These are phyloP conservation scores for Oxyria digyna DNA, from an alignment of 148 eudicot genomes.

Conservation along the genomic window DNA sequence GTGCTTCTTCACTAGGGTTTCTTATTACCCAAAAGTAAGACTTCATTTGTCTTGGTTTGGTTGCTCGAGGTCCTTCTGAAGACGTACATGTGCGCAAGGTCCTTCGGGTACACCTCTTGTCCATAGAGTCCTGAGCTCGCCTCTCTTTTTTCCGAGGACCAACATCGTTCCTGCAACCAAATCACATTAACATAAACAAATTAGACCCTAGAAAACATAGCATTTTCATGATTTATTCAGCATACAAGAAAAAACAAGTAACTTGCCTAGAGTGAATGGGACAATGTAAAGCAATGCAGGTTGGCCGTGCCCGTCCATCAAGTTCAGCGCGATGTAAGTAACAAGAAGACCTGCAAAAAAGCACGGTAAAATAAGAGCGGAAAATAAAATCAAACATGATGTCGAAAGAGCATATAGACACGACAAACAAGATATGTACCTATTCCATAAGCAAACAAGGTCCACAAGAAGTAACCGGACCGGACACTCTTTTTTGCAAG, in stretches of 20 bases:
- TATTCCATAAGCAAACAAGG: constrained; percentile 74
- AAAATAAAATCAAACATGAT: not conserved
- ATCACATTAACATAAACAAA: not conserved
- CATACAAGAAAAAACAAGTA: not conserved
- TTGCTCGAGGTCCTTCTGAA: not conserved
- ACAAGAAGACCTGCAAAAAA: constrained; percentile 8
- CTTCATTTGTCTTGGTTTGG: constrained; percentile 6
- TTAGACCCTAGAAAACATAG: no score
- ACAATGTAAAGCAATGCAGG: constrained; percentile 13
- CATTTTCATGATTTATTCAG: not conserved
- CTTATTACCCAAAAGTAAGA: not conserved
- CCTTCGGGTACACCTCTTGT: constrained; percentile 15
- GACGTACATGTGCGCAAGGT: constrained; percentile 9
- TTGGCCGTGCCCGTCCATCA: constrained; percentile 13
- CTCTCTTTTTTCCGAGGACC: constrained; percentile 8
- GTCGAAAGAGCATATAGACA: not conserved
- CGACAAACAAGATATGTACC: constrained; percentile 26
- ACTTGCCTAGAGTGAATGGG: constrained; percentile 10
- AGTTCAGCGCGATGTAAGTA: constrained; percentile 3
- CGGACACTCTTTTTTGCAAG: constrained; percentile 62
- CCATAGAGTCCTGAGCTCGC: constrained; percentile 12
- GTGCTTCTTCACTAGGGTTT: not conserved
- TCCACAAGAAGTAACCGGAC: constrained; percentile 81
- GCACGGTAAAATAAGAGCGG: not conserved
- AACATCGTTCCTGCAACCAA: constrained; percentile 6